Evolutionary conservation across 495 filamentous ascomycete genomes (phyloP).

Genomic region (Penicillium samsonianum): DNA sequence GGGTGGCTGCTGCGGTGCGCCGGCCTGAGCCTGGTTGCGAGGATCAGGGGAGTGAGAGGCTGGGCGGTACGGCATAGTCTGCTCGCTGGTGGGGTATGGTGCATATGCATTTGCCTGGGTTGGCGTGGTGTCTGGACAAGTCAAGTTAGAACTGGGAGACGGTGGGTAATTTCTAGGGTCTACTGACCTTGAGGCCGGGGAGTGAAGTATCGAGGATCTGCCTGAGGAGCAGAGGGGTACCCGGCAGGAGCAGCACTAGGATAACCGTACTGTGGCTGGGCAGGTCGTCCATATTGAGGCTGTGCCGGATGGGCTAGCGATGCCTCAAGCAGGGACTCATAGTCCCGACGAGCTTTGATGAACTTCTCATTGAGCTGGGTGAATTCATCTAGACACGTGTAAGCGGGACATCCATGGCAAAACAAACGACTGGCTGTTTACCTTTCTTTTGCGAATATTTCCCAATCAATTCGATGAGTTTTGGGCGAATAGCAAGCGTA

Average conservation of each 20-base stretch:
- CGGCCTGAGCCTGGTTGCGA: conserved; percentile 41
- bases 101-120: conserved; percentile 27
- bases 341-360: conserved; percentile 96
- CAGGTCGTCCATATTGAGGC: conserved; percentile 67
- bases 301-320: conserved; percentile 91
- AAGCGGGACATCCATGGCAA: conserved; percentile 10
- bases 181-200: conserved; percentile 55
- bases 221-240: conserved; percentile 51
- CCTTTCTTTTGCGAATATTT: conserved; percentile 99
- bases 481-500: conserved; percentile 90
- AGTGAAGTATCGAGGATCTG: conserved; percentile 72
- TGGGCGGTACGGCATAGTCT: conserved; percentile 40
- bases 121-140: conserved; percentile 32
- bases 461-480: conserved; percentile 96
- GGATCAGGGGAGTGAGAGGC: conserved; percentile 48
- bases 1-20: conserved; percentile 39
- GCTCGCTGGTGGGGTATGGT: conserved; percentile 41
- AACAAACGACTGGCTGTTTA: conserved; percentile 34
- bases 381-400: conserved; percentile 74
- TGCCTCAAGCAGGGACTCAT: conserved; percentile 90
- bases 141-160: neutral
- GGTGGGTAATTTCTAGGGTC: neutral
- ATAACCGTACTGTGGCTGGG: conserved; percentile 65
- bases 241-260: conserved; percentile 51
- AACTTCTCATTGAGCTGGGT: conserved; percentile 98